Evolutionary conservation across 164 flowering plant genomes (phyloP).

Genomic region (Chimonanthus praecox): DNA sequence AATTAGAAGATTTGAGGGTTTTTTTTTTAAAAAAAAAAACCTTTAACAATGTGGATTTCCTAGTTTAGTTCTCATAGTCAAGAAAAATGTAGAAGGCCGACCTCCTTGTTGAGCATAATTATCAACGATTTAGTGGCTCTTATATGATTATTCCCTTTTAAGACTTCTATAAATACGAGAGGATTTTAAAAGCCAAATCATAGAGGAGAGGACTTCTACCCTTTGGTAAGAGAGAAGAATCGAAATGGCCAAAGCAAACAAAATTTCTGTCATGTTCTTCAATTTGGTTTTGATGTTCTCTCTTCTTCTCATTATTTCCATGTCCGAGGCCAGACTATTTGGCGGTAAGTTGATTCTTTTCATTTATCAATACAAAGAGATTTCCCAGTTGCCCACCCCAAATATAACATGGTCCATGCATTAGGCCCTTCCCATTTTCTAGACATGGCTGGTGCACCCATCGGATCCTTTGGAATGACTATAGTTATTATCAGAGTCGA

Average conservation of each 20-base stretch:
- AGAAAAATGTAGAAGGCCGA: neutral
- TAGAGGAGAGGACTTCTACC: neutral
- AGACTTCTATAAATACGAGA: neutral
- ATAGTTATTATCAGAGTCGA: too few relatives aligned
- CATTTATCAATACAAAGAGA: neutral
- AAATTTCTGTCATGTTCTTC: conserved; percentile 2
- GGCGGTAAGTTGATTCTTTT: neutral
- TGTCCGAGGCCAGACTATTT: conserved; percentile 9
- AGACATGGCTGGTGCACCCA: neutral
- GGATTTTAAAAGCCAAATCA: neutral
- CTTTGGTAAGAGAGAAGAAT: neutral
- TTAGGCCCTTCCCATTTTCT: neutral
- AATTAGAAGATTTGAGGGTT: too few relatives aligned
- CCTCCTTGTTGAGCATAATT: neutral
- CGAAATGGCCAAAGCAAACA: conserved; percentile 2
- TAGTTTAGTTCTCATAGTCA: neutral
- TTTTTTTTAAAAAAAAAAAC: too few relatives aligned
- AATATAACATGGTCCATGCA: neutral
- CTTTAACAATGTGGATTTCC: neutral
- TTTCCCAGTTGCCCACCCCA: neutral
- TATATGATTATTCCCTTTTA: neutral
- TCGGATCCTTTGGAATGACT: too few relatives aligned
- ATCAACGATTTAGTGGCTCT: neutral
- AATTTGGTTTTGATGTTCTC: conserved; percentile 10
- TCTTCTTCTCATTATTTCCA: conserved; percentile 11